A percentile compares a stretch with the other conserved stretches of the same genome.
These are phyloP conservation scores for Arabidopsis suecica DNA, from an alignment of 345 rosid genomes.

Conservation along the genomic window DNA sequence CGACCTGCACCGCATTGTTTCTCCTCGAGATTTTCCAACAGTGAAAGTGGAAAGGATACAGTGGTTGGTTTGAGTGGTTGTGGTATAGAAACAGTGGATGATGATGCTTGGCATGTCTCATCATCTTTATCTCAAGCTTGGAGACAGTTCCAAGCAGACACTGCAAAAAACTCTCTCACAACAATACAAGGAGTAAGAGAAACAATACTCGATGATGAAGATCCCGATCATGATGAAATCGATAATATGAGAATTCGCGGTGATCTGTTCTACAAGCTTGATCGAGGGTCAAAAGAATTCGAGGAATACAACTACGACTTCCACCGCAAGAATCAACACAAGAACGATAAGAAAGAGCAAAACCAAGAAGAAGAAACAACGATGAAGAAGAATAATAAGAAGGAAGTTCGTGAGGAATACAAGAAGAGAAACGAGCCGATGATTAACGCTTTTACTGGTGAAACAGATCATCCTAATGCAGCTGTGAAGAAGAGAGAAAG, in stretches of 20 bases:
- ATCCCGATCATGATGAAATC: constrained; percentile 65
- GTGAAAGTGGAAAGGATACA: constrained; percentile 7
- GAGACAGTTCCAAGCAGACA: constrained; percentile 45
- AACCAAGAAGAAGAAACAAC: constrained; percentile 42
- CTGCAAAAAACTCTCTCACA: not conserved
- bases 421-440: constrained; percentile 37
- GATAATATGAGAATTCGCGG: constrained; percentile 84
- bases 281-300: constrained; percentile 73
- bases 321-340: constrained; percentile 60
- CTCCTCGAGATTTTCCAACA: constrained; percentile 41
- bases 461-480: constrained; percentile 11
- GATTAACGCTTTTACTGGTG: constrained; percentile 33
- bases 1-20: constrained; percentile 33
- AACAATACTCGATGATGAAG: constrained; percentile 36
- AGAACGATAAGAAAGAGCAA: constrained; percentile 47
- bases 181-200: constrained; percentile 34
- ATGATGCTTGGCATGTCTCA: constrained; percentile 70
- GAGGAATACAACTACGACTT: constrained; percentile 79
- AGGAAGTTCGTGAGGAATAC: constrained; percentile 40
- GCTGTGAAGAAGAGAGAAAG: constrained; percentile 55
- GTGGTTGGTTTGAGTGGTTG: constrained; percentile 34
- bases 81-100: constrained; percentile 72
- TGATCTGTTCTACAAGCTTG: constrained; percentile 82
- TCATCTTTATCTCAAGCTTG: constrained; percentile 63
- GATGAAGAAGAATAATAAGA: constrained; percentile 37